phyloP scores from a whole-genome alignment of 306 rosid genomes.

The Cucumis hystrix region DNA sequence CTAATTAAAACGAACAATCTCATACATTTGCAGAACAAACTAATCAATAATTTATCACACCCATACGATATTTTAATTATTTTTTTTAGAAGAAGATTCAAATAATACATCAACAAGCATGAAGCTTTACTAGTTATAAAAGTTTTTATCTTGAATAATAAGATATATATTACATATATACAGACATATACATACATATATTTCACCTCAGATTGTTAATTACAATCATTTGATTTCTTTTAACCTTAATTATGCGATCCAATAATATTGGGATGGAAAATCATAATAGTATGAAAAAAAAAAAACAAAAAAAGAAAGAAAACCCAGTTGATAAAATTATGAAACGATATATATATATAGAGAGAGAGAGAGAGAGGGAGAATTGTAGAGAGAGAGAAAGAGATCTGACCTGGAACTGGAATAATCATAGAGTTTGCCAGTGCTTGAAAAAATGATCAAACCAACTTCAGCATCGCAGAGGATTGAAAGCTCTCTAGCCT shows the following conservation, averaged over 20 bases:
- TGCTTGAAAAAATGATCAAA: conserved; percentile 19
- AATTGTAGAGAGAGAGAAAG: neutral
- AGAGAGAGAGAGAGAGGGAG: neutral
- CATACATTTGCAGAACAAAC: neutral
- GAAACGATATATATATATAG: neutral
- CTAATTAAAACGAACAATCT: neutral
- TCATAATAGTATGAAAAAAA: neutral
- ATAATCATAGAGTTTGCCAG: conserved; percentile 26
- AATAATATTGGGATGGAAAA: neutral
- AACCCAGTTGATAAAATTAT: neutral
- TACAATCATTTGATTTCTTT: neutral
- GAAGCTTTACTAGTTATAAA: neutral
- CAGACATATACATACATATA: neutral
- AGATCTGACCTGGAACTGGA: conserved; percentile 26
- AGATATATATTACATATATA: too few species aligned
- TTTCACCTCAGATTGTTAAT: neutral
- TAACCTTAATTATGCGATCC: neutral
- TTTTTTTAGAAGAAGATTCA: too few species aligned
- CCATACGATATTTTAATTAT: neutral
- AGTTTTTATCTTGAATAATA: neutral
- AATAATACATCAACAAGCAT: neutral
- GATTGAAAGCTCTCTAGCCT: conserved; percentile 32
- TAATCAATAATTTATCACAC: neutral
- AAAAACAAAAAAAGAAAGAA: neutral
- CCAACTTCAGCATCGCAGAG: conserved; percentile 38